Percentiles rank a stretch among this genome's conserved stretches.
These are phyloP conservation scores for Alternaria triticimaculans DNA, from an alignment of 2,329 filamentous ascomycete species.

Conservation along the genomic window DNA sequence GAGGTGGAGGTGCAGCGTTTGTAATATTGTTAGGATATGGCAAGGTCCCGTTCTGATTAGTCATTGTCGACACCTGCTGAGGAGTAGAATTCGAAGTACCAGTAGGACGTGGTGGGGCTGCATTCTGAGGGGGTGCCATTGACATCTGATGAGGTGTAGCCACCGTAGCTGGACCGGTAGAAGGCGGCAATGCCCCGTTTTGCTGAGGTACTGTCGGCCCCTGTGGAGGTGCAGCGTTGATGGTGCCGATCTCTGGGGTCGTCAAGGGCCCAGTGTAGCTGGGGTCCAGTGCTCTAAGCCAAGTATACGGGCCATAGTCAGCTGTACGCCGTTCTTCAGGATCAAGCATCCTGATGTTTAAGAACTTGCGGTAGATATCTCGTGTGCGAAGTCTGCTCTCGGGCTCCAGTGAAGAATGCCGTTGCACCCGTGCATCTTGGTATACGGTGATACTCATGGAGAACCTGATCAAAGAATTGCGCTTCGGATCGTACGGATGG, in stretches of 20 bases:
- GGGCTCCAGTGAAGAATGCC: neutral
- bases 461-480: neutral
- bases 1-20: too few species aligned
- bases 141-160: neutral
- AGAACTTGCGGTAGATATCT: neutral
- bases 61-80: neutral
- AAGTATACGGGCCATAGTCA: neutral
- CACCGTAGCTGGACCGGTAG: neutral
- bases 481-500: neutral
- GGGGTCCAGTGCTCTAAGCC: neutral
- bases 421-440: fast-evolving
- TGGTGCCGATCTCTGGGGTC: neutral
- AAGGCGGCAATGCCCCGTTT: neutral
- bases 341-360: neutral
- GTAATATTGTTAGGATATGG: too few species aligned
- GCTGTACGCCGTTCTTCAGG: neutral
- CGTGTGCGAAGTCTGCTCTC: neutral
- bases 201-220: neutral
- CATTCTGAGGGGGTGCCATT: neutral
- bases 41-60: neutral
- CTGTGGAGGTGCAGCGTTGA: neutral
- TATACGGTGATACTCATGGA: fast-evolving
- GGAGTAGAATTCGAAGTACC: neutral
- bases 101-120: neutral
- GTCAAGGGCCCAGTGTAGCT: neutral